These are phyloP conservation scores for Zhuliangozyma parablackwelliae DNA, from an alignment of 1,139 yeast genomes.

Conservation along the genomic window DNA sequence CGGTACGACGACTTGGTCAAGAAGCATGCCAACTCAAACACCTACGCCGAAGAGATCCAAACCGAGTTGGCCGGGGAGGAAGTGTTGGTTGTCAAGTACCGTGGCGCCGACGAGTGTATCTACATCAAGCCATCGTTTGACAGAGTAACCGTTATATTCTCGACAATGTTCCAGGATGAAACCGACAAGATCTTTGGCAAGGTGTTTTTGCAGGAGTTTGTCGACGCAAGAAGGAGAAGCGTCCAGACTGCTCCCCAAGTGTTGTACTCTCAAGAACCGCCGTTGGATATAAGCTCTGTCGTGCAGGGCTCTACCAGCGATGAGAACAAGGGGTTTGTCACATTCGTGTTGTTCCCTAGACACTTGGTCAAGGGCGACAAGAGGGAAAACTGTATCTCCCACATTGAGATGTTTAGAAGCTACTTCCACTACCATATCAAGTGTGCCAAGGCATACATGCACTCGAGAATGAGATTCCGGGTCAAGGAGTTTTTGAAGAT, in stretches of 20 bases:
- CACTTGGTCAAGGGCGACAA: slow-evolving; percentile 68
- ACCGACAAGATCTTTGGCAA: slow-evolving; percentile 94
- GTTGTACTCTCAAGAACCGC: slow-evolving; percentile 89
- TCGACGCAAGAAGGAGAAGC: slow-evolving; percentile 89
- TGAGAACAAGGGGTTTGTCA: slow-evolving; percentile 66
- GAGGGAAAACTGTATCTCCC: slow-evolving; percentile 80
- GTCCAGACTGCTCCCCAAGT: slow-evolving; percentile 99
- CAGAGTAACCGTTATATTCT: slow-evolving; percentile 93
- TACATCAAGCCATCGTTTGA: slow-evolving; percentile 90
- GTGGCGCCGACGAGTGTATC: slow-evolving; percentile 84
- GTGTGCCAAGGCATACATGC: slow-evolving; percentile 97
- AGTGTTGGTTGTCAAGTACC: slow-evolving; percentile 74
- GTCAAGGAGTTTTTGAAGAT: slow-evolving; percentile 92
- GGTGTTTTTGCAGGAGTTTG: slow-evolving; percentile 94
- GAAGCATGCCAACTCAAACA: slow-evolving; percentile 42
- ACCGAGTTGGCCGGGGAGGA: slow-evolving; percentile 46
- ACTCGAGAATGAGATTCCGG: slow-evolving; percentile 95
- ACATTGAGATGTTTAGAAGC: slow-evolving; percentile 87
- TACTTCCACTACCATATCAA: slow-evolving; percentile 98
- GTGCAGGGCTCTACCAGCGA: slow-evolving; percentile 24
- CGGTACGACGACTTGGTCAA: slow-evolving; percentile 70
- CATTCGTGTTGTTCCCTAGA: slow-evolving; percentile 73
- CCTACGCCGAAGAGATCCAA: slow-evolving; percentile 51
- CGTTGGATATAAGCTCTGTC: slow-evolving; percentile 67
- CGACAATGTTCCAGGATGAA: slow-evolving; percentile 92